Evolutionary conservation across 2,329 filamentous ascomycete genomes (phyloP), one percentile per base, ranked within the genome.

Genomic region (Ploettnerulaceae sp.): DNA sequence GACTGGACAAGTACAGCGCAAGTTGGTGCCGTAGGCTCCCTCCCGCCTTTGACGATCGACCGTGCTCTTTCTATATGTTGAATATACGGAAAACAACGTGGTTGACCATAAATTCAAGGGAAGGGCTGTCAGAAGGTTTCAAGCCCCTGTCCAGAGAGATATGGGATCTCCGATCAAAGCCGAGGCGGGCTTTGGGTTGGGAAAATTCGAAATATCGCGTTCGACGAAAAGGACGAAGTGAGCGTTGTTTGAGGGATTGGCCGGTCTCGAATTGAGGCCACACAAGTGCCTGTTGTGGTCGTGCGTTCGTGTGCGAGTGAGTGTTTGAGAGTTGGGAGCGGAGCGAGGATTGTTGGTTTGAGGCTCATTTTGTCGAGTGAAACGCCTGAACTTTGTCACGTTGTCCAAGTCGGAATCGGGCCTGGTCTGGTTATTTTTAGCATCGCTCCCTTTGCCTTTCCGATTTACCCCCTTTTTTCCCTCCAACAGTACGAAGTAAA

Each of bases 51-150:
- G 32, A 38, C n/a, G 34, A 34, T 41, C 21, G 22, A n/a, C 14
- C 42, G 26, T 47, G 22, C 43, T 29, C 39, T 41, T 11, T 48
- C 28, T 46, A 33, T 49, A 21, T 46, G 52, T 47, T 39, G 43
- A 49, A 48, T 26, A 34, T 37, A 47, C 39, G 40, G 35, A 49
- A 43, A 42, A 44, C 50, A 41, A 18, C 42, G 37, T 46, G 42
- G 40, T 49, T n/a, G 48, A 48, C 56, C 55, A 51, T 51, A 53
- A 43, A 44, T 51, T 33, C 43, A 48, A 42, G 41, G 40, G 22
- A 25, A 47, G 28, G 40, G 36, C 56, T 46, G 48, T 52, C 44
- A 43, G 47, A 55, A 48, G 48, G 51, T 54, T 57, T 58, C 54
- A 49, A 43, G 40, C 53, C 56, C 55, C 55, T 56, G 51, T 25